phyloP scores from a whole-genome alignment of 164 flowering plant genomes.

The Piper longum region DNA sequence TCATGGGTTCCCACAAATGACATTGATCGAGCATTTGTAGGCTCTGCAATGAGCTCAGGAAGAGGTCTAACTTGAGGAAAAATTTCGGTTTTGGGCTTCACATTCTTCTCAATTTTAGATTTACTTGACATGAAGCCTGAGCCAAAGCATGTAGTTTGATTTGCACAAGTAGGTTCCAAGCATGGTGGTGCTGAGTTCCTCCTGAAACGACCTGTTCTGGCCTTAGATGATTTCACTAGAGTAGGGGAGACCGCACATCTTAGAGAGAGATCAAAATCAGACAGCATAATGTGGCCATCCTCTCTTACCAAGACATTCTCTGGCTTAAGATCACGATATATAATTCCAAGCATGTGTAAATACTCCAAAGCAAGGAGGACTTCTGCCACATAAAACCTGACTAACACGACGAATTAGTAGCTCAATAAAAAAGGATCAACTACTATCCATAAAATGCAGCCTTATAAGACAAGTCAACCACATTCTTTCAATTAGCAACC shows the following conservation, averaged over 20 bases:
- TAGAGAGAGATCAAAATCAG: slow-evolving; percentile 87
- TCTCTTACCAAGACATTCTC: slow-evolving; percentile 83
- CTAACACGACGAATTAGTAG: background rate
- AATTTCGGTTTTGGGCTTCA: slow-evolving; percentile 31
- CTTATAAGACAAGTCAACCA: background rate
- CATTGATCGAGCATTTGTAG: slow-evolving; percentile 87
- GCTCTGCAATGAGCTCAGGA: slow-evolving; percentile 87
- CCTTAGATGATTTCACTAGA: slow-evolving; percentile 42
- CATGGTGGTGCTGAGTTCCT: slow-evolving; percentile 55
- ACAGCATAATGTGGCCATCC: slow-evolving; percentile 95
- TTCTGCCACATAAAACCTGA: slow-evolving; percentile 90
- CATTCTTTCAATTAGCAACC: too few relatives aligned
- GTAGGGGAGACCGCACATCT: slow-evolving; percentile 72
- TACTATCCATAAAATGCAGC: too few relatives aligned
- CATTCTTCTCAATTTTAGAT: slow-evolving; percentile 46
- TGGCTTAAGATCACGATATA: slow-evolving; percentile 88
- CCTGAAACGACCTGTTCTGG: slow-evolving; percentile 20
- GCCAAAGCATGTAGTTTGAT: slow-evolving; percentile 61
- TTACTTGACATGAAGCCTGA: slow-evolving; percentile 51
- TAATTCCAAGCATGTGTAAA: slow-evolving; percentile 91
- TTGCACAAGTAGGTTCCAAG: slow-evolving; percentile 48
- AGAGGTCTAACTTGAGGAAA: slow-evolving; percentile 41
- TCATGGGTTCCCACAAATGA: slow-evolving; percentile 94
- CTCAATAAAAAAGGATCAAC: background rate
- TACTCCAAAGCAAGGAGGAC: slow-evolving; percentile 93